Evolutionary conservation across 257 asterid species (phyloP), one percentile per base, ranked within the genome.

Genomic region (Thymus quinquecostatus): DNA sequence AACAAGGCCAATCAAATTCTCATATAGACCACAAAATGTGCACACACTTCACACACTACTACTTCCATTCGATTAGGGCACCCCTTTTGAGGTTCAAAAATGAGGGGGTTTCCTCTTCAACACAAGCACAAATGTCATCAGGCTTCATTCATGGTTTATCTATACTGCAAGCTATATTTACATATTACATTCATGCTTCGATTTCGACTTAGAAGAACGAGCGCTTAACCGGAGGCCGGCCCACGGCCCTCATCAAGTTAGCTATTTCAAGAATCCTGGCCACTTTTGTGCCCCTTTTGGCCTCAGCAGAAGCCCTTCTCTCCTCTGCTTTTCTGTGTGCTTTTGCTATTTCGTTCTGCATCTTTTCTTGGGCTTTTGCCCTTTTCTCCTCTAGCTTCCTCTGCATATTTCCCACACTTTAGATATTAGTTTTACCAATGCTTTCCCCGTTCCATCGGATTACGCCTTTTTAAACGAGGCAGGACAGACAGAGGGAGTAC

Each of bases 301-400:
- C 99, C 81, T 89, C 99, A 2, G 99, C 86, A 5, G 97, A 84
- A 63, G 97, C 99, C 69, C 88, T 94, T 49, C 86, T 89, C 58
- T 94, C 99, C 82, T 94, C 99, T 71, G 97, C 96, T 82, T 89
- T 94, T 73, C 97, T 83, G 2, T 75, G 86, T 5, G 98, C 96
- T 83, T 91, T 89, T 13, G 99, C 99, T 12, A 91, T 76, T 55
- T 91, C 96, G 51, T 94, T 94, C 74, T 89, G 92, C 99, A 94
- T 94, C 75, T 83, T 94, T 67, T 94, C 99, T 0, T 82, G 78
- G 56, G 97, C 99, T 82, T 77, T 92, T 60, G 89, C 96, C 53
- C 91, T 87, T 72, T 87, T 93, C 87, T 89, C 97, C 82, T 93
- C 98, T 27, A 91, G 82, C 78, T 91, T 89, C 77, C 98, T 93